Base-by-base conservation (phyloP, 305 asterid species). In the Fraxinus velutina region DNA sequence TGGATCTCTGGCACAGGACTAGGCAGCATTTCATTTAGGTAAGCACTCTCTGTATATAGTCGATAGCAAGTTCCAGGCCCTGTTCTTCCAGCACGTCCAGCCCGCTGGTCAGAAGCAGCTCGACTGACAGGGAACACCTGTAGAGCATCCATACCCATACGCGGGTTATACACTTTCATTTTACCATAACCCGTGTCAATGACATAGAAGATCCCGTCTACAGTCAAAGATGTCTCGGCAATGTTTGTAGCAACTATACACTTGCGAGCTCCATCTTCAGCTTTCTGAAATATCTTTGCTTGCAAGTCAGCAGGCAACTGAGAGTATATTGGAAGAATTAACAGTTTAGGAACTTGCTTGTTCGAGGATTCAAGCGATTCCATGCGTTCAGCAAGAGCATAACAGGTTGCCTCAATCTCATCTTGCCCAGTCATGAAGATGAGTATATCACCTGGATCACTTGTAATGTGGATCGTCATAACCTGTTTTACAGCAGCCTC, bases 141-240 rank as follows among this genome's bases (percentile, higher is more conserved):
- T 79, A 96, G 97, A 55, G 99, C 98, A 86, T 96, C 98, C 99
- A 94, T 94, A 83, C 99, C 99, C 99, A 96, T 96, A 30, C 99
- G 95, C 15, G 99, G 99, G 85, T 94, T 94, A 75, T 96, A 96
- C 27, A 96, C 99, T 88, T 96, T 96, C 83, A 94, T 92, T 81
- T 94, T 94, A 73, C 97, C 90, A 60, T 96, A 94, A 21, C 98
- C 98, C 0, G 97, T 88, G 83, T 96, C 99, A 27, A 96, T 94
- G 78, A 94, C 99, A 17, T 96, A 96, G 86, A 87, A 93, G 57
- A 96, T 94, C 29, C 99, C 99, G 66, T 96, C 98, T 0, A 96
- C 99, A 0, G 98, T 94, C 88, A 94, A 81, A n/a, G 99, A 96
- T 3, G 98, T 96, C 88, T 96, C 99, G 6, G 99, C 99, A 84